Evolutionary conservation across 2,329 filamentous ascomycete species (phyloP), one percentile per base, ranked within the genome.

Genomic region (Neurospora sp.): DNA sequence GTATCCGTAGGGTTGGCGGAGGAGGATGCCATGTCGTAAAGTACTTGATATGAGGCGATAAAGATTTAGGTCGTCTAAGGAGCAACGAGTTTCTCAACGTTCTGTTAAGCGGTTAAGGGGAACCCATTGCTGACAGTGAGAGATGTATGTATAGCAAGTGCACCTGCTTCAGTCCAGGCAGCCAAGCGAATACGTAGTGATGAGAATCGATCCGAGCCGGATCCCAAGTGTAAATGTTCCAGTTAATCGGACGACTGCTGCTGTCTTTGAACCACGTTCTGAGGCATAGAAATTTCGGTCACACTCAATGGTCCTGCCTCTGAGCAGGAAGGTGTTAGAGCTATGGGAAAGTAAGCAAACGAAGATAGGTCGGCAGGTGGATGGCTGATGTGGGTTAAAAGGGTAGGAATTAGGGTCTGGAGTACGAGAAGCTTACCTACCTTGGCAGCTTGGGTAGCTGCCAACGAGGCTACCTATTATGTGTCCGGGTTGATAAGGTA

Each of bases 1-100:
- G 75, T 76, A 69, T 77, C 75, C 43, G 76, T 74, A 6, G 75
- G 73, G 17, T 75, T 75, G 33, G 73, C 74, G 62, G 76, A 76
- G 8, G 74, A 76, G 3, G 76, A 75, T 33, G 76, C 76, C 76
- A 77, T 77, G 33, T 41, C 65, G 36, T 8, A 43, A 33, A 38
- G 19, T 37, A 38, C 15, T 37, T 41, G 23, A 33, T 36, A 41
- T 33, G 37, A 41, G 38, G 19, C 23, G 39, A 23, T 11, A 6
- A 41, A 33, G 11, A 28, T 3, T 52, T 8, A 2, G n/a, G 37
- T 33, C 62, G 67, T 19, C 19, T 8, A 6, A 57, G 36, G 12
- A 19, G 57, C 57, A 39, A 23, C 68, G 52, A 62, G 3, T 33
- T 62, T 62, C 28, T 62, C 23, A 10, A 17, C 52, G 52, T 62